Conservation (phyloP, 164 flowering plant species). For the Kingdonia uniflora region DNA sequence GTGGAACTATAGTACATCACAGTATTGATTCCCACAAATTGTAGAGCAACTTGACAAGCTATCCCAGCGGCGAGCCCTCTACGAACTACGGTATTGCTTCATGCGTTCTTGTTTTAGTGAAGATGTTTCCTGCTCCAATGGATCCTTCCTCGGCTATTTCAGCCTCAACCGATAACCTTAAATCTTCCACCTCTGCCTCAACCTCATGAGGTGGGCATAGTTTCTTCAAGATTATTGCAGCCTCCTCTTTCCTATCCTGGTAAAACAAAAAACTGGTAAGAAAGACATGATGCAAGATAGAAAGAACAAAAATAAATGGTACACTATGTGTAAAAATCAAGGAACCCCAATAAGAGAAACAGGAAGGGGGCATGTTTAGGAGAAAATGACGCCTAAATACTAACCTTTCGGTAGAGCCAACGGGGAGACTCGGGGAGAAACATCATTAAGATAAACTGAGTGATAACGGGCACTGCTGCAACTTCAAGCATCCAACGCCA, state of each 20-base stretch:
- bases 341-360: no score
- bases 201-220: constrained; percentile 45
- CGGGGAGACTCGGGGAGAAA: constrained; percentile 64
- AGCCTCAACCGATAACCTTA: constrained; percentile 36
- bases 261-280: neutral
- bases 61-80: constrained; percentile 52
- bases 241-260: constrained; percentile 52
- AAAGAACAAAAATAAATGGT: neutral
- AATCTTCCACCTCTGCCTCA: constrained; percentile 37
- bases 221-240: constrained; percentile 30
- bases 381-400: neutral
- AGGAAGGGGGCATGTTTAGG: no score
- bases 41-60: constrained; percentile 59
- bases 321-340: no score
- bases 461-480: constrained; percentile 58
- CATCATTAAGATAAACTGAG: constrained; percentile 49
- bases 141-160: constrained; percentile 33
- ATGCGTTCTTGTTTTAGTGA: constrained; percentile 12
- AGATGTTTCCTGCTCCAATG: constrained; percentile 26
- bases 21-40: constrained; percentile 69
- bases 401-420: constrained; percentile 68
- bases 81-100: constrained; percentile 37
- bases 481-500: constrained; percentile 92
- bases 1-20: constrained; percentile 79
- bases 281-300: neutral